A percentile compares a stretch with the other conserved stretches of the same genome.
Evolutionary conservation across 495 filamentous ascomycete species (phyloP).

Genomic region (Beverwykella pulmonaria): DNA sequence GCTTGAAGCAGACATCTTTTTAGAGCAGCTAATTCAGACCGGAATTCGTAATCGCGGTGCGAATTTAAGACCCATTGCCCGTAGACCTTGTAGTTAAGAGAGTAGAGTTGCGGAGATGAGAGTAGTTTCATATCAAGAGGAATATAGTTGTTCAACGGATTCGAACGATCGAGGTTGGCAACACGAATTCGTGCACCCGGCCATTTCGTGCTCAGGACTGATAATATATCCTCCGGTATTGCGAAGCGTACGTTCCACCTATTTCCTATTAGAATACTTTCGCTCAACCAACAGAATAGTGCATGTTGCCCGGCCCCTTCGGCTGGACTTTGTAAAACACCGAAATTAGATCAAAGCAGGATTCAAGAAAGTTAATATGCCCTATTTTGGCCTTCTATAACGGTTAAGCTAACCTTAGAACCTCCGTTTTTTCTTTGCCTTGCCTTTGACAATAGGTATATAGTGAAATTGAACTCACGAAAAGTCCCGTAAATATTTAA

Average conservation of each 20-base stretch:
- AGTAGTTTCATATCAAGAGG: not conserved
- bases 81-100: not conserved
- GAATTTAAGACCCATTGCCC: not conserved
- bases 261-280: not conserved
- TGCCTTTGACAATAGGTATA: too few species aligned
- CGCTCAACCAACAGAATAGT: too few species aligned
- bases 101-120: not conserved
- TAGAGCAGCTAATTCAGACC: not conserved
- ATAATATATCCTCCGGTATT: not conserved
- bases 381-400: too few species aligned
- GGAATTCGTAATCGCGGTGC: not conserved
- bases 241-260: not conserved
- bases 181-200: not conserved
- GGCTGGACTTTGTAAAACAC: too few species aligned
- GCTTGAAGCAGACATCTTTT: not conserved
- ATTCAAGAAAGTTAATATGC: too few species aligned
- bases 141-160: not conserved
- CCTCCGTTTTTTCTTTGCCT: too few species aligned
- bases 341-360: too few species aligned
- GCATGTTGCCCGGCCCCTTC: too few species aligned
- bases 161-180: too few species aligned
- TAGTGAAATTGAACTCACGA: not conserved
- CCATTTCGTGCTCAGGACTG: not conserved
- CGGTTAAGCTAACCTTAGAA: too few species aligned
- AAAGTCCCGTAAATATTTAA: not conserved